phyloP scores from a whole-genome alignment of 257 asterid genomes.

The Linderniella brevidens region DNA sequence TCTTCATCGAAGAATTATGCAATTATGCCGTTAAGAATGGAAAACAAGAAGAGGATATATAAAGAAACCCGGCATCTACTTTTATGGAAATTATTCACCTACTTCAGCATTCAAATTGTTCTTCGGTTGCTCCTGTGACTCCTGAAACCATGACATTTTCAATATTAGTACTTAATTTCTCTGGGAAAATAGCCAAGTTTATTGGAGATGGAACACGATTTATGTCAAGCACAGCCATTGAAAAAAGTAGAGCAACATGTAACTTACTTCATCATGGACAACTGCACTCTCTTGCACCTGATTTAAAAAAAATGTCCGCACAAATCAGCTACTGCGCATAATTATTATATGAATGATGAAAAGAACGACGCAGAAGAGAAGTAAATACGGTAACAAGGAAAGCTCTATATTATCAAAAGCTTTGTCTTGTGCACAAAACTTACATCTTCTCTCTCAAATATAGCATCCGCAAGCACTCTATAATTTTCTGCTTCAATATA shows the following conservation, averaged over 20 bases:
- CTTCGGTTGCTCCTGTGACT: conserved; percentile 1
- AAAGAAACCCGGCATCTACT: too few species aligned
- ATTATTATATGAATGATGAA: not conserved
- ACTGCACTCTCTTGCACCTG: conserved; percentile 12
- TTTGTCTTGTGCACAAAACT: conserved; percentile 10
- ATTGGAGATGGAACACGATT: too few species aligned
- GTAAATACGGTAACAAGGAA: conserved; percentile 4
- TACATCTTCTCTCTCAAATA: conserved; percentile 60
- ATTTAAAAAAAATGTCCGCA: not conserved
- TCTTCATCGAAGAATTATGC: conserved; percentile 12
- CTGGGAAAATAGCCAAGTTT: too few species aligned
- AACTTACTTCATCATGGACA: conserved; percentile 19
- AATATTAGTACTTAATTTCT: conserved; percentile 5
- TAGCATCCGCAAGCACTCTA: conserved; percentile 76
- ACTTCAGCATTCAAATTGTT: conserved; percentile 6
- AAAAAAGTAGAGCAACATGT: too few species aligned
- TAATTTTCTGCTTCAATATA: conserved; percentile 72
- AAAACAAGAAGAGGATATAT: not conserved
- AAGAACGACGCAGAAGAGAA: not conserved
- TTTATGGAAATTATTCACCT: not conserved
- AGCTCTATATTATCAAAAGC: conserved; percentile 3
- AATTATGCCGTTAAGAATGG: conserved; percentile 5
- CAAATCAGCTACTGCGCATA: too few species aligned
- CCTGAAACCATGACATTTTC: conserved; percentile 8
- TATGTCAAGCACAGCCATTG: too few species aligned